Evolutionary conservation across 306 rosid genomes (phyloP).

Genomic region (Prunus mongolica): DNA sequence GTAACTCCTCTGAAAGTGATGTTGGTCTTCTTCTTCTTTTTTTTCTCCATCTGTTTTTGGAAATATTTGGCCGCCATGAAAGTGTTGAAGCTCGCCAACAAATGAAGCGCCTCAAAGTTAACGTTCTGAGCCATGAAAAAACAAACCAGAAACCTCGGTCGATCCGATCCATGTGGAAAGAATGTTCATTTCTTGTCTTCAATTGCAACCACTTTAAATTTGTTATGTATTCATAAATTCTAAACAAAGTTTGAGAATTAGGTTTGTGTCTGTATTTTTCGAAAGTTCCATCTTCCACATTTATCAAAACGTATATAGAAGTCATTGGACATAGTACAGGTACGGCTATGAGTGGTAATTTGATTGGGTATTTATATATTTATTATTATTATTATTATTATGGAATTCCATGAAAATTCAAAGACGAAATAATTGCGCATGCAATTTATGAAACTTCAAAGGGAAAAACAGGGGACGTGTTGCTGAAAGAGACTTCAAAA

Average conservation of each 20-base stretch:
- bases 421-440: neutral
- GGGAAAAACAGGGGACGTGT: neutral
- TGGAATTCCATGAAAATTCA: neutral
- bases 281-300: neutral
- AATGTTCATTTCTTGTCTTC: neutral
- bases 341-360: neutral
- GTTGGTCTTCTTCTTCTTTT: neutral
- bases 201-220: neutral
- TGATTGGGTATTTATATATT: neutral
- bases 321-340: neutral
- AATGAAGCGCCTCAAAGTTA: neutral
- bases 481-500: neutral
- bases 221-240: neutral
- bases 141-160: slow-evolving; percentile 11
- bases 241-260: neutral
- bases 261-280: neutral
- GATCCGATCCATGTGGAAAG: neutral
- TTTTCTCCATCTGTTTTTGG: neutral
- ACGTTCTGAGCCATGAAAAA: neutral
- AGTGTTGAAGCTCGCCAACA: slow-evolving; percentile 6
- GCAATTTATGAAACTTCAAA: neutral
- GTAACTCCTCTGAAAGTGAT: neutral
- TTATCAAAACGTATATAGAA: neutral
- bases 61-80: neutral
- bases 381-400: neutral